Evolutionary conservation across 441 rosid species (phyloP), one percentile per base, ranked within the genome.

Genomic region (Pelargonium fulgidum): DNA sequence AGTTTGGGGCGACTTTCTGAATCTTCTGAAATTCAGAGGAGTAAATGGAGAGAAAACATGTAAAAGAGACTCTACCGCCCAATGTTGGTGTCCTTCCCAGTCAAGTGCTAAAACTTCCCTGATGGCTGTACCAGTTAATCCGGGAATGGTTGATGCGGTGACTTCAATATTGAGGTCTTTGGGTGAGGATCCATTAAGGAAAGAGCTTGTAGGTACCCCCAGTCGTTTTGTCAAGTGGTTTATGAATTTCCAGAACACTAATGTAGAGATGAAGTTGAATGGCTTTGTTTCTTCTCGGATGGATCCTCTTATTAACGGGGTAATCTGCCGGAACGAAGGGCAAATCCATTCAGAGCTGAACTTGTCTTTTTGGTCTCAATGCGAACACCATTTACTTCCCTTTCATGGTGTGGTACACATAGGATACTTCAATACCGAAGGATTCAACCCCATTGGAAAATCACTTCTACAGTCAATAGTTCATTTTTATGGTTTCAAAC

Each of bases 381-480:
- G 99, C 7, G 97, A 95, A 74, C 99, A 94, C 82, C 96, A 94
- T 78, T 82, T 94, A 56, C 97, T 90, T 79, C 99, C 98, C 11
- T 94, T 94, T 75, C 86, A 87, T 20, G 98, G 99, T 54, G 91
- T 85, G 10, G 95, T 88, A 67, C 98, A 94, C 68, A 77, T 92
- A n/a, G 99, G 97, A 45, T 92, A 88, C 80, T 81, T 85, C 70
- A 67, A 69, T 47, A 70, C 73, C 3, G 82, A 83, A 80, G 98
- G 87, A 62, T 72, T 64, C 39, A 76, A 62, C 72, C 85, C 86
- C 24, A 62, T 85, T 17, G 80, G 77, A 66, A 88, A 68, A 62
- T 79, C 92, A 16, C 81, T 82, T 66, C 44, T 94, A 22, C 90
- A 87, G 76, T 90, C 96, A 0, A 76, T 90, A 62, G 94, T 94